phyloP scores from a whole-genome alignment of 352 stramenopile genomes.

The Phytophthora megakarya region DNA sequence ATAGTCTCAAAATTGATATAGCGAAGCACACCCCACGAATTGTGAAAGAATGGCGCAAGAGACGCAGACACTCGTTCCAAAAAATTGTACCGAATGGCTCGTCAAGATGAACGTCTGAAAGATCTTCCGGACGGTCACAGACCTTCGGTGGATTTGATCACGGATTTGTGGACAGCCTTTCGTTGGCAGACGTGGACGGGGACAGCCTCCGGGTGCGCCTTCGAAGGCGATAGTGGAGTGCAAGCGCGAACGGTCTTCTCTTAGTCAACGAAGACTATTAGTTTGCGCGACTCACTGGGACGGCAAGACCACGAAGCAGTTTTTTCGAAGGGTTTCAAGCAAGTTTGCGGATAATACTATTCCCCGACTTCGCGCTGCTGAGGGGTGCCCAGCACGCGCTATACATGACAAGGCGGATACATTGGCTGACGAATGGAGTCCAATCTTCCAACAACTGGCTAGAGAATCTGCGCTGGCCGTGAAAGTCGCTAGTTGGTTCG shows the following conservation, averaged over 20 bases:
- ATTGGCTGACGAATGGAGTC: background rate
- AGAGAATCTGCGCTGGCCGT: background rate
- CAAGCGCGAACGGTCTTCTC: background rate
- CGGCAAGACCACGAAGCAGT: background rate
- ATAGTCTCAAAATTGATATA: too few species aligned
- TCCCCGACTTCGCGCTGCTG: background rate
- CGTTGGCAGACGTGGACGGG: too few species aligned
- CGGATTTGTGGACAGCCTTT: too few species aligned
- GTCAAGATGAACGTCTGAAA: too few species aligned
- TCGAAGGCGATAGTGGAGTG: background rate
- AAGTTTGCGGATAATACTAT: background rate
- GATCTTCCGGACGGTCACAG: too few species aligned
- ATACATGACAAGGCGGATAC: background rate
- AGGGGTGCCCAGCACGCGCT: background rate
- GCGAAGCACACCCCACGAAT: too few species aligned
- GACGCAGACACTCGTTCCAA: too few species aligned
- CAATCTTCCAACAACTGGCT: background rate
- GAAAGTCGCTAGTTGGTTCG: background rate
- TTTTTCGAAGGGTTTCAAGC: background rate
- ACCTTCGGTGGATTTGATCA: too few species aligned
- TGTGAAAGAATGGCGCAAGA: too few species aligned
- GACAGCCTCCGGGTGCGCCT: background rate
- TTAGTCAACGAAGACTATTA: background rate
- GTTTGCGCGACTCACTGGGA: background rate
- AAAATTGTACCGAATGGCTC: too few species aligned